Percentiles rank a stretch among this genome's conserved stretches.
These are phyloP conservation scores for Botrytis fabae DNA, from an alignment of 2,329 filamentous ascomycete genomes.

Conservation along the genomic window DNA sequence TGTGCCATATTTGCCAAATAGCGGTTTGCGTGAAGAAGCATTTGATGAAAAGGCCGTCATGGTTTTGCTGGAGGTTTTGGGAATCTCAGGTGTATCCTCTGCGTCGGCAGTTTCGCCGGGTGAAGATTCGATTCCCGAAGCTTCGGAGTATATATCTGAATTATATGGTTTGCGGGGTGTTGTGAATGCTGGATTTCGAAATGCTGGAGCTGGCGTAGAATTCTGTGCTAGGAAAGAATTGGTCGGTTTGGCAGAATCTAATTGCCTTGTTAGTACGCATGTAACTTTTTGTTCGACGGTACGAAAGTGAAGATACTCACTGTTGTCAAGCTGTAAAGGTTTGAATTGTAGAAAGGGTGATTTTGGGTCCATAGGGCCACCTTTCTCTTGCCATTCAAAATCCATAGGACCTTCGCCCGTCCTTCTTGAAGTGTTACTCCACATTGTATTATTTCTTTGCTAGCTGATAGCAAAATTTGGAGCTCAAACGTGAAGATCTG, in stretches of 20 bases:
- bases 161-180: slow-evolving; percentile 61
- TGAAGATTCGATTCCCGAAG: slow-evolving; percentile 60
- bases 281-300: not conserved
- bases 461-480: not conserved
- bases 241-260: slow-evolving; percentile 45
- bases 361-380: slow-evolving; percentile 56
- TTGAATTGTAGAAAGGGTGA: slow-evolving; percentile 61
- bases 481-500: slow-evolving; percentile 13
- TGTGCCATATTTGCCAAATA: slow-evolving; percentile 46
- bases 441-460: slow-evolving; percentile 29
- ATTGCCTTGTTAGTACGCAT: not conserved
- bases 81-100: slow-evolving; percentile 50
- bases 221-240: slow-evolving; percentile 52
- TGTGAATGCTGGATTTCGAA: slow-evolving; percentile 64
- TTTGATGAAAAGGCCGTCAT: slow-evolving; percentile 52
- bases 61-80: slow-evolving; percentile 52
- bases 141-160: slow-evolving; percentile 54
- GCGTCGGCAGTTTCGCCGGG: slow-evolving; percentile 56
- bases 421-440: slow-evolving; percentile 51
- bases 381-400: slow-evolving; percentile 62
- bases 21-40: slow-evolving; percentile 47
- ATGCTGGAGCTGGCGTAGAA: slow-evolving; percentile 49
- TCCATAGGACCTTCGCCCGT: slow-evolving; percentile 65
- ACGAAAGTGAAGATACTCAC: slow-evolving; percentile 28
- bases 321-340: slow-evolving; percentile 33